These are phyloP conservation scores for Tuctoria greenei DNA, from an alignment of 176 grass and related monocot species.

Conservation along the genomic window DNA sequence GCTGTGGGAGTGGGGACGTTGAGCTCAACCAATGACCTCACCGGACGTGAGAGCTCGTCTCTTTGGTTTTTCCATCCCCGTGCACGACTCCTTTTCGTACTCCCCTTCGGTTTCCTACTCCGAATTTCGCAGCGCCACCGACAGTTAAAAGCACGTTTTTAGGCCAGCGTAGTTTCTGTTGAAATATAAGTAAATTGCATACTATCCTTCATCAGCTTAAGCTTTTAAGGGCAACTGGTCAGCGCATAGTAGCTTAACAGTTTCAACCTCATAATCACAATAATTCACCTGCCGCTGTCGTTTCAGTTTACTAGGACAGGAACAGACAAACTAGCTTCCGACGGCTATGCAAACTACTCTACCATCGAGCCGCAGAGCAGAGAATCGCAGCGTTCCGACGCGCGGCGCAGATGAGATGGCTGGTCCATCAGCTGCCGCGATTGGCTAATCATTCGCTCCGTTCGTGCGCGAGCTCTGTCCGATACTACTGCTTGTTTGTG, in stretches of 20 bases:
- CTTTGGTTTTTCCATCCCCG: neutral
- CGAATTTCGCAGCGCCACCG: conserved; percentile 2
- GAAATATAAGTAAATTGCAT: too few species aligned
- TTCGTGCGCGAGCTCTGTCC: conserved; percentile 15
- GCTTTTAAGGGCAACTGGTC: too few species aligned
- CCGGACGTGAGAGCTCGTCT: conserved; percentile 18
- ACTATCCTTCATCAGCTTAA: too few species aligned
- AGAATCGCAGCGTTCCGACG: neutral
- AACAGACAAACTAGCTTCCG: neutral
- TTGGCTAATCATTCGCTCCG: conserved; percentile 17
- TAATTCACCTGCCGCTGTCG: too few species aligned
- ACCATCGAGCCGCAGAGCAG: neutral
- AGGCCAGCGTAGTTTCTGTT: too few species aligned
- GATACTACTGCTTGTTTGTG: neutral
- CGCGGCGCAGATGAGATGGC: neutral
- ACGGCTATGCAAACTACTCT: neutral
- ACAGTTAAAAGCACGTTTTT: conserved; percentile 16
- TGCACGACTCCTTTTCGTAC: neutral
- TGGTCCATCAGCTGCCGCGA: conserved; percentile 11
- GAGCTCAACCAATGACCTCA: neutral
- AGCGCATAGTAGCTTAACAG: too few species aligned
- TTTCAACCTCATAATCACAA: neutral
- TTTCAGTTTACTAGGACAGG: neutral
- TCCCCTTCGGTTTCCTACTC: neutral
- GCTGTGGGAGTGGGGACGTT: neutral